Percentiles rank a stretch among this genome's conserved stretches.
phyloP scores from a whole-genome alignment of 1,139 yeast genomes.

The Torulaspora pretoriensis region DNA sequence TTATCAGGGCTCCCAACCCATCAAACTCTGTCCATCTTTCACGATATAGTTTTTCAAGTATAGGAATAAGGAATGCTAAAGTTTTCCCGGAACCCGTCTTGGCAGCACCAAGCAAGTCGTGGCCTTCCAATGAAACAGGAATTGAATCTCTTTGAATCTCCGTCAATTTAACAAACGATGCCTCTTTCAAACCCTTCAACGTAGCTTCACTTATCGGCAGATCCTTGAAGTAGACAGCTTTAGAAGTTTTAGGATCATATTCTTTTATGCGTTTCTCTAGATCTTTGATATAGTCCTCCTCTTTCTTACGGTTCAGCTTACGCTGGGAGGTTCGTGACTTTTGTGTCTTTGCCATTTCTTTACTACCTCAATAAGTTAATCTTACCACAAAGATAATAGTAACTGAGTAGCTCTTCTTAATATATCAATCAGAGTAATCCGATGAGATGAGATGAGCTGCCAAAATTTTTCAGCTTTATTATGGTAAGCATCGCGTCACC shows the following conservation, averaged over 20 bases:
- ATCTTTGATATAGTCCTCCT: conserved; percentile 44
- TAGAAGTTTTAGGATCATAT: conserved; percentile 42
- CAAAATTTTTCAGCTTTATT: conserved; percentile 12
- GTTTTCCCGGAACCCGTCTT: conserved; percentile 97
- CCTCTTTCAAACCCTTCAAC: conserved; percentile 64
- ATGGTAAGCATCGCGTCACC: not conserved
- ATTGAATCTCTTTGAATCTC: conserved; percentile 83
- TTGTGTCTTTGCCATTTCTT: conserved; percentile 42
- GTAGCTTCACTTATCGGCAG: conserved; percentile 71
- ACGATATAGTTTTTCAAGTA: conserved; percentile 65
- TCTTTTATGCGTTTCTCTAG: conserved; percentile 49
- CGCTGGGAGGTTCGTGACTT: conserved; percentile 42
- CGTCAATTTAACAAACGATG: conserved; percentile 70
- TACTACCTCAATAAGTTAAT: not conserved
- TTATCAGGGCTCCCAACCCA: conserved; percentile 88
- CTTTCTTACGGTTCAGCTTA: conserved; percentile 40
- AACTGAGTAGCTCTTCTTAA: too few species aligned
- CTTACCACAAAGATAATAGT: too few species aligned
- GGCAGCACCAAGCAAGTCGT: conserved; percentile 89
- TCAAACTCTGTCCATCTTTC: conserved; percentile 82
- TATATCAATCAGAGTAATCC: conserved; percentile 15
- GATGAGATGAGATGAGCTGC: conserved; percentile 24
- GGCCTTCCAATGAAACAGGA: conserved; percentile 70
- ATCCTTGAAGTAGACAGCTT: conserved; percentile 51
- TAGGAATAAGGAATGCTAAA: conserved; percentile 82